Base-by-base conservation (phyloP, 1,139 yeast species). In the Saccharomycopsis hybrid region DNA sequence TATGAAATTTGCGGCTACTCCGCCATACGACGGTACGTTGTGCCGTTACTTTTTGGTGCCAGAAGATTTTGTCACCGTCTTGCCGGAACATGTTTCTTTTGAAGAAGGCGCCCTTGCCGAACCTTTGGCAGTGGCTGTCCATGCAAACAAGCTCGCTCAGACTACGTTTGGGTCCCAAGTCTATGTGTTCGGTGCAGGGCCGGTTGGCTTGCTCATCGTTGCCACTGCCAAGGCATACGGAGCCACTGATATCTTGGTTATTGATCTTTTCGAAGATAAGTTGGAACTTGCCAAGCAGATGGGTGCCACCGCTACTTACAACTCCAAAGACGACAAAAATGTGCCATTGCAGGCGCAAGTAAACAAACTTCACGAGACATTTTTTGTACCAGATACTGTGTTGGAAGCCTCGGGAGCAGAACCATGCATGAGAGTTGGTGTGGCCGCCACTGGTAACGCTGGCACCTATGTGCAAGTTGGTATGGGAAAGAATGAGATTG, bases 101-200 rank as follows among this genome's bases (percentile, higher is more conserved):
- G 96, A 87, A 64, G 82, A 85, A 67, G 96, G 96, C 55, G 96
- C 96, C 1, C 67, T 88, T 64, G 85, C 85, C 39, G 97, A 89
- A 69, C 97, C 97, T 38, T 70, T 88, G 59, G 74, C 87, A 30
- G 96, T 89, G 44, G 96, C 87, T 39, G 87, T 89, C 8, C 95
- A 87, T 59, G 92, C 92, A 3, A 74, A 82, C 54, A 84, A 81
- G 64, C 73, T 80, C 53, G 86, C 85, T n/a, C 74, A 73, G 33
- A 71, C 85, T 51, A 73, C 69, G 43, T 79, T 85, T 57, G 95
- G 94, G 55, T 94, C 86, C 55, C 72, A 76, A 9, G 86, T 83
- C 29, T 81, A 82, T 40, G 85, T 89, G 3, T 84, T 85, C 59
- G 97, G 97, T 48, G 96, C 96, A 32, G 97, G 97, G 9, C 96